Evolutionary conservation across 169 alveolate genomes (phyloP).

Genomic region (Plasmodium knowlesi): DNA sequence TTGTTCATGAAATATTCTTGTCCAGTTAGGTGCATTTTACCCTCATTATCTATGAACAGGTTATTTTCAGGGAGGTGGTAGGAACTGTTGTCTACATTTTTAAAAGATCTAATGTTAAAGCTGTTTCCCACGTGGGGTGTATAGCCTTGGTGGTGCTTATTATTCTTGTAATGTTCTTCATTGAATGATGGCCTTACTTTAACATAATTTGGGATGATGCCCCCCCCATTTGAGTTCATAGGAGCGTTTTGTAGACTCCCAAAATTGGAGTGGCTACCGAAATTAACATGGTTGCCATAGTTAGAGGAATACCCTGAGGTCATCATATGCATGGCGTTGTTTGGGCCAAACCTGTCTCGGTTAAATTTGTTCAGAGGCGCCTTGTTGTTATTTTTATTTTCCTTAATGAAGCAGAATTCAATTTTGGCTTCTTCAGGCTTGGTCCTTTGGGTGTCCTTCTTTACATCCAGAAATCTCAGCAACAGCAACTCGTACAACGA

Average conservation of each 20-base stretch:
- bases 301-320: background rate
- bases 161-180: background rate
- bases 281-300: background rate
- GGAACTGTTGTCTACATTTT: conserved; percentile 36
- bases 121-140: background rate
- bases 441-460: background rate
- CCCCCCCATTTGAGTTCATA: background rate
- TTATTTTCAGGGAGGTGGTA: conserved; percentile 38
- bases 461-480: conserved; percentile 50
- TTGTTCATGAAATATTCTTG: conserved; percentile 2
- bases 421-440: conserved; percentile 22
- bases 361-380: background rate
- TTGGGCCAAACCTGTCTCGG: conserved; percentile 18
- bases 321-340: background rate
- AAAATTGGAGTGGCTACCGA: background rate
- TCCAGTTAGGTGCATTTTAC: conserved; percentile 59
- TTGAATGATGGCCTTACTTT: background rate
- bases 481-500: conserved; percentile 22
- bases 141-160: background rate
- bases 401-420: conserved; percentile 41
- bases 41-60: conserved; percentile 46
- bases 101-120: conserved; percentile 23
- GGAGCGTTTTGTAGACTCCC: background rate
- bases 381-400: conserved; percentile 15
- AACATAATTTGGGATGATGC: background rate